Percentiles rank a stretch among this genome's conserved stretches.
Conservation (phyloP, 257 asterid genomes). For the Nicotiana attenuata region DNA sequence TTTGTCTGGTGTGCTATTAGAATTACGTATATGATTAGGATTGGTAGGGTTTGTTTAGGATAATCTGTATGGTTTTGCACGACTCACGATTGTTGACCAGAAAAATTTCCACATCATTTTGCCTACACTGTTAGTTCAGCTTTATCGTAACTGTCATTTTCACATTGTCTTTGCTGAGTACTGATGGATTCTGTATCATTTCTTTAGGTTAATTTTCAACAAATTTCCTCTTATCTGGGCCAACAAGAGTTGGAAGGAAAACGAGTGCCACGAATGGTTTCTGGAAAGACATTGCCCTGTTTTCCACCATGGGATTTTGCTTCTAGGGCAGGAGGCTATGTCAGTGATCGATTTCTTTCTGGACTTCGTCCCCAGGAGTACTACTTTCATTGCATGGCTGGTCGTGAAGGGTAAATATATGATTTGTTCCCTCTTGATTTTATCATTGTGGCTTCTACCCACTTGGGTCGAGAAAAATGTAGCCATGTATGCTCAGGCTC, state of each 20-base stretch:
- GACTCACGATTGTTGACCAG: neutral
- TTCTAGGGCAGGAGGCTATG: constrained; percentile 95
- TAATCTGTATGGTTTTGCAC: neutral
- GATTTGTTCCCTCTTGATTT: constrained; percentile 12
- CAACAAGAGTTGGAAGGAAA: constrained; percentile 99
- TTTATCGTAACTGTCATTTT: neutral
- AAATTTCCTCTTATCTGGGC: constrained; percentile 94
- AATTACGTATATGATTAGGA: neutral
- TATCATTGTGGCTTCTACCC: neutral
- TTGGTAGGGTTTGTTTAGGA: neutral
- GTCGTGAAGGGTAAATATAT: constrained; percentile 88
- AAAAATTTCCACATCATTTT: neutral
- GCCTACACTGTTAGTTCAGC: neutral
- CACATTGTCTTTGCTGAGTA: neutral
- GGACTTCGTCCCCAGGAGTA: constrained; percentile 98
- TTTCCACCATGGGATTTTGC: constrained; percentile 96
- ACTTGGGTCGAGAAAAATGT: neutral
- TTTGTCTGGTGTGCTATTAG: neutral
- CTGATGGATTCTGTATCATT: constrained; percentile 14
- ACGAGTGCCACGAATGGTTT: constrained; percentile 96
- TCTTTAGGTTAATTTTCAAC: constrained; percentile 88
- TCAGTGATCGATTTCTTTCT: constrained; percentile 89
- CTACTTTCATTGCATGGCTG: constrained; percentile 99
- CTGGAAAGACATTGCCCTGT: constrained; percentile 92
- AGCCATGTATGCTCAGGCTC: neutral